phyloP scores from a whole-genome alignment of 2,329 filamentous ascomycete species.

The Pestalotiopsis sp. region DNA sequence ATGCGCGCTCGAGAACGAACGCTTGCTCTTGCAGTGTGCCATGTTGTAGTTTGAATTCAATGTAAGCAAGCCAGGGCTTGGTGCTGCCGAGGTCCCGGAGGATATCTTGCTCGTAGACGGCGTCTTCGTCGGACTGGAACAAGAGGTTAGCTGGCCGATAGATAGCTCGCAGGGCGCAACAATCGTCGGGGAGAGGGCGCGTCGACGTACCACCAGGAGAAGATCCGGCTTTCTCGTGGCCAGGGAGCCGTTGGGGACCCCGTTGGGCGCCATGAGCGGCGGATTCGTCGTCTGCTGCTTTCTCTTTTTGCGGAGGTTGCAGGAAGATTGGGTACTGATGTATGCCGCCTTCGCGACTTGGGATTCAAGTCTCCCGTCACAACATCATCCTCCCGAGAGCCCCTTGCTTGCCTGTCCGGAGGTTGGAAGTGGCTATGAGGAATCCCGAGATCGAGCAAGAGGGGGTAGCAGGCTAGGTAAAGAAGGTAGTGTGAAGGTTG shows the following conservation, averaged over 20 bases:
- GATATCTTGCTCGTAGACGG: conserved; percentile 95
- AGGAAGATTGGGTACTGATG: not conserved
- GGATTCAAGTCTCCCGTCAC: conserved; percentile 1
- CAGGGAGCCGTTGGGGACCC: conserved; percentile 30
- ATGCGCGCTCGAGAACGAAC: conserved; percentile 86
- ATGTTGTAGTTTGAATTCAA: conserved; percentile 87
- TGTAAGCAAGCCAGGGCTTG: conserved; percentile 94
- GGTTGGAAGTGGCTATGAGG: not conserved
- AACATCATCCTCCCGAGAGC: not conserved
- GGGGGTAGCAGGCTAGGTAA: not conserved
- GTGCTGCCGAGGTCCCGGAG: conserved; percentile 81
- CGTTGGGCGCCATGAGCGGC: conserved; percentile 30
- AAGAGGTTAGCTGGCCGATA: conserved; percentile 14
- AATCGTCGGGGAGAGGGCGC: not conserved
- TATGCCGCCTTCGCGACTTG: not conserved
- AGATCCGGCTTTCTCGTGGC: conserved; percentile 45
- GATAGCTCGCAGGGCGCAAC: conserved; percentile 24
- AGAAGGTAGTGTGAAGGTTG: not conserved
- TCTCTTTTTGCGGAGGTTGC: not conserved
- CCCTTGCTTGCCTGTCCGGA: not conserved
- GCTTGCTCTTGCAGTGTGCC: conserved; percentile 85
- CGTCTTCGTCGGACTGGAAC: conserved; percentile 78
- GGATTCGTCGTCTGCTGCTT: not conserved
- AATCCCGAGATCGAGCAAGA: not conserved
- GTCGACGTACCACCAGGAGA: conserved; percentile 48